phyloP scores from a whole-genome alignment of 768 basidiomycete genomes.

The Tulasnella sp. region DNA sequence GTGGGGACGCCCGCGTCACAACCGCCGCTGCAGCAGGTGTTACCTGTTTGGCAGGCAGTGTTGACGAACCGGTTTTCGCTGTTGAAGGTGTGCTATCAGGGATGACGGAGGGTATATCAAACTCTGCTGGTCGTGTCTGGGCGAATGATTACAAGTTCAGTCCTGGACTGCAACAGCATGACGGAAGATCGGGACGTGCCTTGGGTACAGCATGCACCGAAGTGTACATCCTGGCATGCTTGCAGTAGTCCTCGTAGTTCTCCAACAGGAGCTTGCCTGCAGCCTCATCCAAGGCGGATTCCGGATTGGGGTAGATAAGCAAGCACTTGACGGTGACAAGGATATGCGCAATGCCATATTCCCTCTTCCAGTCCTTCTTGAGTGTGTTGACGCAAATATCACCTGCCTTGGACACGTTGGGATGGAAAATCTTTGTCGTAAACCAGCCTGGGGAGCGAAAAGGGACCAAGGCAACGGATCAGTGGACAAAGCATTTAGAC shows the following conservation, averaged over 20 bases:
- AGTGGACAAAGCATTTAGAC: neutral
- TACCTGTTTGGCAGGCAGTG: constrained; percentile 27
- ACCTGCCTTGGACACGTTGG: constrained; percentile 78
- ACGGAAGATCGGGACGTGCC: constrained; percentile 26
- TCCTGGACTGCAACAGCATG: neutral
- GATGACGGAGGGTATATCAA: constrained; percentile 32
- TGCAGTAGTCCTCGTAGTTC: constrained; percentile 78
- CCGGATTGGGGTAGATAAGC: constrained; percentile 92
- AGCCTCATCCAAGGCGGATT: constrained; percentile 91
- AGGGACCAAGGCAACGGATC: constrained; percentile 1
- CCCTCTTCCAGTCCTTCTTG: constrained; percentile 93
- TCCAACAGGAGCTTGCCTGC: constrained; percentile 86
- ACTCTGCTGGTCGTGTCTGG: constrained; percentile 45
- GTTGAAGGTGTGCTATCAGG: constrained; percentile 18
- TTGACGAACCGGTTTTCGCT: constrained; percentile 8
- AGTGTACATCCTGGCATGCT: constrained; percentile 78
- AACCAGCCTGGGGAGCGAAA: constrained; percentile 56
- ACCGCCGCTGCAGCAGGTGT: constrained; percentile 18
- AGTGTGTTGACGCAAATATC: constrained; percentile 97
- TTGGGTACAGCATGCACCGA: constrained; percentile 82
- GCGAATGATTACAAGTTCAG: constrained; percentile 18
- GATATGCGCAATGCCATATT: constrained; percentile 83
- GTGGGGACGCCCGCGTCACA: constrained; percentile 19
- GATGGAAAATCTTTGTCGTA: constrained; percentile 91
- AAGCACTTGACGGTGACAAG: constrained; percentile 89